These are phyloP conservation scores for Penicillium canariense DNA, from an alignment of 495 filamentous ascomycete species.

Conservation along the genomic window DNA sequence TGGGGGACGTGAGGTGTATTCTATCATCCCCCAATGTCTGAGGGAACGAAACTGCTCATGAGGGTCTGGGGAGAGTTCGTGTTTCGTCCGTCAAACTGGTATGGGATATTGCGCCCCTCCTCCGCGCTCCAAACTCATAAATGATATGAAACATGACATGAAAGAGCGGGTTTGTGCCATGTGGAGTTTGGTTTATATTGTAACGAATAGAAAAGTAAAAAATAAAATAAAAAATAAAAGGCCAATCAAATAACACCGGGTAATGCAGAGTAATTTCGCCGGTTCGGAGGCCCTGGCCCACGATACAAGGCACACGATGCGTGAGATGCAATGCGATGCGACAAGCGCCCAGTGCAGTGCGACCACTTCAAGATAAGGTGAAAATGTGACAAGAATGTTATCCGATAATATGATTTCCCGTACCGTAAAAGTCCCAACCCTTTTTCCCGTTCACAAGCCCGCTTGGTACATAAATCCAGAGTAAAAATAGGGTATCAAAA, in stretches of 20 bases:
- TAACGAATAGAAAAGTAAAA: no score
- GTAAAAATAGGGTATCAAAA: slow-evolving; percentile 32
- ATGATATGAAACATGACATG: no score
- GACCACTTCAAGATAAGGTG: background rate
- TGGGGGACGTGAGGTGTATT: slow-evolving; percentile 8
- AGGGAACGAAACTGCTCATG: no score
- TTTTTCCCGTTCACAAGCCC: slow-evolving; percentile 12
- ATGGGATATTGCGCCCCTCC: no score
- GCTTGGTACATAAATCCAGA: slow-evolving; percentile 19
- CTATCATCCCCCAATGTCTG: background rate
- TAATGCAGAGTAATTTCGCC: slow-evolving; percentile 3
- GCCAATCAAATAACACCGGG: background rate
- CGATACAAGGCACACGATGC: background rate
- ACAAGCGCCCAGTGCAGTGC: background rate
- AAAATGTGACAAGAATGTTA: background rate
- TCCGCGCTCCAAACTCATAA: background rate
- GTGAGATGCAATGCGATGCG: slow-evolving; percentile 4
- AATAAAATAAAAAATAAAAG: no score
- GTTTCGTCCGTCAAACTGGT: no score
- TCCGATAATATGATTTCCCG: slow-evolving; percentile 9
- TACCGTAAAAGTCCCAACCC: slow-evolving; percentile 5
- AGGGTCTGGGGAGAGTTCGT: no score
- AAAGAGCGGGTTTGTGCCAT: background rate
- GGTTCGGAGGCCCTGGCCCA: background rate
- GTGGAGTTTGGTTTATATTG: background rate